A percentile compares a stretch with the other conserved stretches of the same genome.
These are phyloP conservation scores for Westerdykella ornata DNA, from an alignment of 2,329 filamentous ascomycete genomes.

Conservation along the genomic window DNA sequence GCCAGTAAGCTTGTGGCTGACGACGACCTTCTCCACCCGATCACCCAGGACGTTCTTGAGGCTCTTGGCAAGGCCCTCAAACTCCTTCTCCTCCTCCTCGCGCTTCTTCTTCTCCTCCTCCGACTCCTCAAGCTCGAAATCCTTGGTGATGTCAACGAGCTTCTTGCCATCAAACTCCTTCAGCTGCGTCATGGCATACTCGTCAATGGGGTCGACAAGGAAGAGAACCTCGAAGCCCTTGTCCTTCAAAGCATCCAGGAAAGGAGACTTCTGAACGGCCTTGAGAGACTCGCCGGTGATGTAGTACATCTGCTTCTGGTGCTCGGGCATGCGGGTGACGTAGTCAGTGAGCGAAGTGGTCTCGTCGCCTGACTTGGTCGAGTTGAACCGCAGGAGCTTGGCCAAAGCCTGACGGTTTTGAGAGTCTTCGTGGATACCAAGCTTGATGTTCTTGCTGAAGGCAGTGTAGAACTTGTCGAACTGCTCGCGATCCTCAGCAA, in stretches of 20 bases:
- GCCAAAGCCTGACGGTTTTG: conserved; percentile 90
- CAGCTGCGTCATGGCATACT: conserved; percentile 99
- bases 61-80: conserved; percentile 85
- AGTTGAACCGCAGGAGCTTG: conserved; percentile 98
- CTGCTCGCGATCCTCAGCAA: conserved; percentile 98
- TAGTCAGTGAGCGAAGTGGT: conserved; percentile 93
- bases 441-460: conserved; percentile 99
- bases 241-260: conserved; percentile 96
- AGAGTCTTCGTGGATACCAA: conserved; percentile 98
- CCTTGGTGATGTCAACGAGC: conserved; percentile 99
- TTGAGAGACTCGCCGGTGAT: conserved; percentile 99
- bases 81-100: conserved; percentile 98
- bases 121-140: conserved; percentile 99
- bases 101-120: conserved; percentile 97
- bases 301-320: conserved; percentile 99
- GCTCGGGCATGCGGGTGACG: conserved; percentile 97
- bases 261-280: conserved; percentile 95
- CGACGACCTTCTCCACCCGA: conserved; percentile 99
- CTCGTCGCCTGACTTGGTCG: conserved; percentile 97
- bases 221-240: conserved; percentile 99
- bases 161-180: conserved; percentile 99
- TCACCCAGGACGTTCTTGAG: conserved; percentile 99
- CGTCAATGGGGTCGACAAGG: conserved; percentile 98
- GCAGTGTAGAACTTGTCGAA: conserved; percentile 99
- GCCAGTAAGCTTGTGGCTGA: conserved; percentile 92